Conservation (phyloP, 106 monocot genomes). For the Phalaenopsis aphrodite region DNA sequence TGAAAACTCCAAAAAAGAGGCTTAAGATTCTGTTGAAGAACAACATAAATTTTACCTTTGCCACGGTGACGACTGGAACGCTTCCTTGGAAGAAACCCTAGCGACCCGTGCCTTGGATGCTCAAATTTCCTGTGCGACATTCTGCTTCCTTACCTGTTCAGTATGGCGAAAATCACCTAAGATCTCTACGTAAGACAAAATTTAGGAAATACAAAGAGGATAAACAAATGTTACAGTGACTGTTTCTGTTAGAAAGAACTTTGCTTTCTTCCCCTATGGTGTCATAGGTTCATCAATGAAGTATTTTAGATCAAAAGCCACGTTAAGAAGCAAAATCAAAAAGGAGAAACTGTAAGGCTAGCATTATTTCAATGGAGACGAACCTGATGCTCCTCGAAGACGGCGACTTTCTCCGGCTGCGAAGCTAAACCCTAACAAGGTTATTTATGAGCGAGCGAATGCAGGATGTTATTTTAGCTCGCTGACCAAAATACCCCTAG, state of each 20-base stretch:
- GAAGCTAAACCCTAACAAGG: background rate
- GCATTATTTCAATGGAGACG: background rate
- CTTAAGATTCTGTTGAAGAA: background rate
- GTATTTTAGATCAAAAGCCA: background rate
- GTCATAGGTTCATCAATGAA: background rate
- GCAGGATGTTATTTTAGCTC: background rate
- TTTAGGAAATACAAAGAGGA: background rate
- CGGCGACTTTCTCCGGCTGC: background rate
- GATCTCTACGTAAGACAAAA: background rate
- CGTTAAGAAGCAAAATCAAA: background rate
- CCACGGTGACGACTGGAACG: conserved; percentile 53
- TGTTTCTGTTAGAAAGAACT: background rate
- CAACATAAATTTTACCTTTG: conserved; percentile 27
- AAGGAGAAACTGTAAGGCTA: background rate
- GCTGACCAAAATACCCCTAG: background rate
- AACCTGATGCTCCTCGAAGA: background rate
- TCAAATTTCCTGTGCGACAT: conserved; percentile 82
- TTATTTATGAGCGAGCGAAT: background rate
- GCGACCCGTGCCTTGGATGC: conserved; percentile 66
- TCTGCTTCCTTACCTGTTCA: conserved; percentile 6
- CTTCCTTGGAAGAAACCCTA: conserved; percentile 66
- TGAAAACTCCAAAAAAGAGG: background rate
- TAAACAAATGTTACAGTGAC: background rate
- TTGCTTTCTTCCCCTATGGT: background rate
- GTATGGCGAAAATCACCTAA: background rate